phyloP scores from a whole-genome alignment of 306 rosid species.

The Quercus cerris region DNA sequence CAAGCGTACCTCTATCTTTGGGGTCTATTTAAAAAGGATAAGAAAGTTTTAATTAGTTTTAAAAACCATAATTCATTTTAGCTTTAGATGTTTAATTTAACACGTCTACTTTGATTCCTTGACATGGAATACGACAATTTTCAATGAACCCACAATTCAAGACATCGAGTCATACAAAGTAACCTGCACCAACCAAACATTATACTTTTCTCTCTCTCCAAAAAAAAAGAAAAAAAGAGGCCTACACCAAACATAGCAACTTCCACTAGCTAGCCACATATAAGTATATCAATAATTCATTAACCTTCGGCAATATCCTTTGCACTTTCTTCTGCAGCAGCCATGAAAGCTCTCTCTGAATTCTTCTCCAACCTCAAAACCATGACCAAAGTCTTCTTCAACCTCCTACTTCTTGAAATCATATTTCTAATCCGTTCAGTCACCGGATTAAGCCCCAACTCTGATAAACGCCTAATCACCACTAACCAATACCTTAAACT shows the following conservation, averaged over 20 bases:
- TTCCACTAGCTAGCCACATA: not conserved
- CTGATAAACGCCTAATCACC: constrained; percentile 44
- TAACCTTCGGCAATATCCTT: not conserved
- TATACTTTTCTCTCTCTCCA: too few relatives aligned
- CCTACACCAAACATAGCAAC: not conserved
- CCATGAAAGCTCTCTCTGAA: constrained; percentile 60
- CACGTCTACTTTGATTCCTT: not conserved
- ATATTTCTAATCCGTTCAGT: constrained; percentile 30
- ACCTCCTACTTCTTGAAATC: constrained; percentile 54
- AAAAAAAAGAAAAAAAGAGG: too few relatives aligned
- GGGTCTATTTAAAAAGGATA: too few relatives aligned
- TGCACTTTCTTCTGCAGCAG: constrained; percentile 15
- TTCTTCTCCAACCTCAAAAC: constrained; percentile 54
- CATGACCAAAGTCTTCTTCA: constrained; percentile 49
- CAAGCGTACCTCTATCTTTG: too few relatives aligned
- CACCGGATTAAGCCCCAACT: constrained; percentile 35
- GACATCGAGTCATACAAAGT: too few relatives aligned
- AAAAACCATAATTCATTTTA: too few relatives aligned
- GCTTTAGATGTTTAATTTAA: not conserved
- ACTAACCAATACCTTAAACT: constrained; percentile 61
- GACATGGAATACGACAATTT: not conserved
- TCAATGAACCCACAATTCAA: not conserved
- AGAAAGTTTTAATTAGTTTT: too few relatives aligned
- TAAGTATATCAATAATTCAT: not conserved
- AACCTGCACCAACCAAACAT: too few relatives aligned